Evolutionary conservation across 768 basidiomycete species (phyloP).

Genomic region (Pulveroboletus frians): DNA sequence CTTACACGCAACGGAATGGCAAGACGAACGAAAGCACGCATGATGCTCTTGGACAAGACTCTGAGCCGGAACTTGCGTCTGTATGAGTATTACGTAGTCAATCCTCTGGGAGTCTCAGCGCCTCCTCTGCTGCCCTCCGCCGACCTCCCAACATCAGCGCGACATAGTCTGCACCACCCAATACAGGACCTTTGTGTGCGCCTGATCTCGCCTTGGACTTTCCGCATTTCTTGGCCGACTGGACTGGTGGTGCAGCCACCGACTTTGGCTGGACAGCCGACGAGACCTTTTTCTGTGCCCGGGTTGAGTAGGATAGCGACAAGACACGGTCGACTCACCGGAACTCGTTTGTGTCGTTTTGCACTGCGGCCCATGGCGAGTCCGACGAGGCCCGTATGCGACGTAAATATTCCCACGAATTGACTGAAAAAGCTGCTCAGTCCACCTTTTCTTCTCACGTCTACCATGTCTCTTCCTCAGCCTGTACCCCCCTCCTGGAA

Average conservation of each 20-base stretch:
- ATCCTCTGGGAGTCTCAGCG: conserved; percentile 47
- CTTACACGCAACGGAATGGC: conserved; percentile 4
- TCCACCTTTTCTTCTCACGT: conserved; percentile 9
- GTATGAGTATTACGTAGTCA: conserved; percentile 10
- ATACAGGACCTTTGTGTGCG: conserved; percentile 37
- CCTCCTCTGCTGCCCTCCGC: conserved; percentile 61
- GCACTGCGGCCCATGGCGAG: conserved; percentile 31
- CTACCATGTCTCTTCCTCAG: conserved; percentile 82
- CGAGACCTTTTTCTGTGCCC: conserved; percentile 24
- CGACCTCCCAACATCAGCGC: conserved; percentile 67
- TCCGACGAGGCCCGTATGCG: not conserved
- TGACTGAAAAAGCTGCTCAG: conserved; percentile 5
- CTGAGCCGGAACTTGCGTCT: conserved; percentile 20
- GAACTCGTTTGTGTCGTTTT: conserved; percentile 31
- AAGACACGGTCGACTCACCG: conserved; percentile 16
- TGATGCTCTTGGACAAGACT: conserved; percentile 2
- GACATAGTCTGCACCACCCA: conserved; percentile 77
- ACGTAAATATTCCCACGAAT: conserved; percentile 28
- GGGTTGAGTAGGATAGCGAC: not conserved
- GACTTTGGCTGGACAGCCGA: conserved; percentile 6
- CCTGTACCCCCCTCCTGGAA: conserved; percentile 98
- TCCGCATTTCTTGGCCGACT: conserved; percentile 28
- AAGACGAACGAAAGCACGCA: conserved; percentile 11
- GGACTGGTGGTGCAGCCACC: conserved; percentile 4
- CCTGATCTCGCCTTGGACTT: conserved; percentile 19